Evolutionary conservation across 495 filamentous ascomycete genomes (phyloP), one percentile per base, ranked within the genome.

Genomic region (Penicillium herquei): DNA sequence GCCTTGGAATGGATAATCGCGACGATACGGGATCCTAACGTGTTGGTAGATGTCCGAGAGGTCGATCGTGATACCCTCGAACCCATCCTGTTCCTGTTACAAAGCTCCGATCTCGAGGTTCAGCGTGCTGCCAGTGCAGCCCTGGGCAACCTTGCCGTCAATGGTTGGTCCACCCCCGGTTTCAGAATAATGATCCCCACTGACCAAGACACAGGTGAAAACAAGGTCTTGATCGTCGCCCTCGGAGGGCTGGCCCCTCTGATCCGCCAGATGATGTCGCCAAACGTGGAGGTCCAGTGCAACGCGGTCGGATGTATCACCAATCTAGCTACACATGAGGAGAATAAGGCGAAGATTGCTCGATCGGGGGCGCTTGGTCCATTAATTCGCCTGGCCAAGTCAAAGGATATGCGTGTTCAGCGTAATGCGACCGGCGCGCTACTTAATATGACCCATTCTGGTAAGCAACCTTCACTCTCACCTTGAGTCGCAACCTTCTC

Each of bases 221-320:
- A 98, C 79, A 98, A 98, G 69, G 92, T 98, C 61, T 77, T 91
- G 63, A 98, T 98, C 56, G 94, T 98, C 56, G 81, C 87, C 41
- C 85, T 98, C 11, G 92, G 92, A 63, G 94, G 94, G 34, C 82
- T 98, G 59, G 82, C 84, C 39, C 94, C 95, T 49, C 82, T 98
- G 49, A 98, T 98, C 74, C 87, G 89, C 45, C 95, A 98, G 72
- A 98, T 98, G 94, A 91, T 91, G 80, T 97, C 93, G 39, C 84
- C 87, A n/a, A 98, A 98, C 63, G 94, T 98, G 57, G 94, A 98
- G 72, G 94, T 98, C 33, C 94, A 98, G 71, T 98, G 94, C 81
- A 98, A 98, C 69, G 94, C 94, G 34, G 94, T 98, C 47, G 94
- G 94, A 40, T 98, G 94, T 75, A 98, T 98, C 64, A 98, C 94